Conservation (phyloP, 1,139 yeast genomes). For the Suhomyces choctaworum region DNA sequence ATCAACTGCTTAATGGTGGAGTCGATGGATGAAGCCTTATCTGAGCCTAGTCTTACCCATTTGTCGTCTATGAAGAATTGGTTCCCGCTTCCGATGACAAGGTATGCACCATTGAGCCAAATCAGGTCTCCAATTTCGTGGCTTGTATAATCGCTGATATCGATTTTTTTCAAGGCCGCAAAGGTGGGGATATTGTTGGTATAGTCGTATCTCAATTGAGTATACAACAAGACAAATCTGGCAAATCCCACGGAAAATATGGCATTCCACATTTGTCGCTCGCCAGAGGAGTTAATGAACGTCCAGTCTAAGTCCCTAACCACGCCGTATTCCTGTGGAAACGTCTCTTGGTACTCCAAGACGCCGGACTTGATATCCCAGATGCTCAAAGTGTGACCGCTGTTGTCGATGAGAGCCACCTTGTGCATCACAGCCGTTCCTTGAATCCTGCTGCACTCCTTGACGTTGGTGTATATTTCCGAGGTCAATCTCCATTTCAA, state of each 20-base stretch:
- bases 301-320: conserved; percentile 83
- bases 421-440: conserved; percentile 71
- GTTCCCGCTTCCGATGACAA: conserved; percentile 87
- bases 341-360: conserved; percentile 60
- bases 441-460: conserved; percentile 53
- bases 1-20: conserved; percentile 51
- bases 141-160: conserved; percentile 67
- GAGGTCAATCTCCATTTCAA: conserved; percentile 52
- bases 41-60: conserved; percentile 39
- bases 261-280: conserved; percentile 48
- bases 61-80: conserved; percentile 83
- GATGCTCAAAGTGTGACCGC: conserved; percentile 54
- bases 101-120: conserved; percentile 77
- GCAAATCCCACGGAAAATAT: conserved; percentile 78
- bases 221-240: conserved; percentile 61
- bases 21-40: conserved; percentile 29
- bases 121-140: conserved; percentile 86
- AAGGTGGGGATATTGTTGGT: conserved; percentile 78
- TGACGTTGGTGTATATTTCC: conserved; percentile 55
- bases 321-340: conserved; percentile 37
- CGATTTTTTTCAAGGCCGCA: conserved; percentile 72
- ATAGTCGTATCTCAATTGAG: conserved; percentile 85
- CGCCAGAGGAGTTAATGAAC: conserved; percentile 45
- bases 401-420: conserved; percentile 65
- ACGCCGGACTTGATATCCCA: conserved; percentile 77